Percentiles rank a stretch among this genome's conserved stretches.
These are phyloP conservation scores for Euphorbia peplus DNA, from an alignment of 345 rosid species.

Conservation along the genomic window DNA sequence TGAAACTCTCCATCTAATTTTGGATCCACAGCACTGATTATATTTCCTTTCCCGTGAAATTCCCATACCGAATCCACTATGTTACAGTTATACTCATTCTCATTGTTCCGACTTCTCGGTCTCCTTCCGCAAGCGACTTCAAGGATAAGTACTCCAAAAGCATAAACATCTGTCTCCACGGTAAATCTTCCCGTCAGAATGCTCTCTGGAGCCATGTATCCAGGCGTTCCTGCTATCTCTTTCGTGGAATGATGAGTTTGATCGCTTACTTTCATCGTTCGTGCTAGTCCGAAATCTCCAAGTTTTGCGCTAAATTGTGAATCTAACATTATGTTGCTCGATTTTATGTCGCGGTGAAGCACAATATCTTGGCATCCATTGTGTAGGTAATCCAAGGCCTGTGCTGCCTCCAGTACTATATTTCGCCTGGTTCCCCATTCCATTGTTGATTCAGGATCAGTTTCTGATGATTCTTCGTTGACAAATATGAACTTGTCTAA, in stretches of 20 bases:
- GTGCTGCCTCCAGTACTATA: conserved; percentile 51
- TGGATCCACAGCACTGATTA: conserved; percentile 50
- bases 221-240: conserved; percentile 68
- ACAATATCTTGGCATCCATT: conserved; percentile 58
- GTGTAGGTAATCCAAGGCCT: conserved; percentile 71
- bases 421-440: conserved; percentile 51
- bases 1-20: conserved; percentile 38
- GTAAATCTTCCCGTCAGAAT: conserved; percentile 61
- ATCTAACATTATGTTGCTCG: conserved; percentile 79
- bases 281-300: conserved; percentile 78
- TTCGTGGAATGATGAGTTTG: conserved; percentile 70
- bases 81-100: conserved; percentile 39
- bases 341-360: conserved; percentile 68
- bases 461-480: neutral
- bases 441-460: conserved; percentile 28
- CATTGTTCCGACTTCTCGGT: conserved; percentile 33
- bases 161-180: conserved; percentile 58
- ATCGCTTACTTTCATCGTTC: conserved; percentile 52
- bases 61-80: conserved; percentile 77
- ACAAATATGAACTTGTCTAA: conserved; percentile 53
- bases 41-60: conserved; percentile 37
- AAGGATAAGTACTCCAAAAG: conserved; percentile 62
- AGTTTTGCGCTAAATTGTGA: conserved; percentile 49
- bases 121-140: conserved; percentile 60
- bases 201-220: conserved; percentile 86